Conservation (phyloP, 805 yeast genomes). For the Millerozyma acaciae region DNA sequence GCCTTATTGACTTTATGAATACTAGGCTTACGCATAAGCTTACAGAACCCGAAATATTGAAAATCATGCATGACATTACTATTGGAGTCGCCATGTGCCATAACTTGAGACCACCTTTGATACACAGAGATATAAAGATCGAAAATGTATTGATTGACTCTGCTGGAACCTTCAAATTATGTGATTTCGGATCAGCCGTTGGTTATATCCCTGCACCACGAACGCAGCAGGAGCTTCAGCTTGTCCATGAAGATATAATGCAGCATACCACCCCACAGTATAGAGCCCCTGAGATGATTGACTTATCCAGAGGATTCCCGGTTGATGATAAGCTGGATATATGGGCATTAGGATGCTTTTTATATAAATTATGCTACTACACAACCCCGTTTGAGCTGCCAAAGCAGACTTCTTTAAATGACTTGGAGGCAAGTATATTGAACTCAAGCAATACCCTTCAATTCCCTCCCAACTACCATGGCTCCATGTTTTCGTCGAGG, state of each 20-base stretch:
- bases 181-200: constrained; percentile 82
- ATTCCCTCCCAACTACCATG: constrained; percentile 44
- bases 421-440: constrained; percentile 57
- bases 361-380: constrained; percentile 75
- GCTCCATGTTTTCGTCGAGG: constrained; percentile 51
- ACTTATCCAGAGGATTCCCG: constrained; percentile 61
- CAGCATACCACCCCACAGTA: constrained; percentile 84
- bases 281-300: constrained; percentile 82
- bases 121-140: constrained; percentile 79
- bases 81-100: constrained; percentile 79
- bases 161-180: constrained; percentile 58
- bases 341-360: constrained; percentile 80
- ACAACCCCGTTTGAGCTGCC: constrained; percentile 76
- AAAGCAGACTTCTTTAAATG: constrained; percentile 30
- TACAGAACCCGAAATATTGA: constrained; percentile 62
- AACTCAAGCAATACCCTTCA: constrained; percentile 48
- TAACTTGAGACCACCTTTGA: constrained; percentile 61
- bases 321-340: constrained; percentile 80
- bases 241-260: constrained; percentile 64
- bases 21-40: constrained; percentile 61
- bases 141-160: constrained; percentile 70
- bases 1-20: constrained; percentile 78
- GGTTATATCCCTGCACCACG: constrained; percentile 61
- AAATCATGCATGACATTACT: constrained; percentile 65
- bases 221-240: constrained; percentile 54